Evolutionary conservation across 768 basidiomycete genomes (phyloP).

Genomic region (Cyclocybe cylindracea): DNA sequence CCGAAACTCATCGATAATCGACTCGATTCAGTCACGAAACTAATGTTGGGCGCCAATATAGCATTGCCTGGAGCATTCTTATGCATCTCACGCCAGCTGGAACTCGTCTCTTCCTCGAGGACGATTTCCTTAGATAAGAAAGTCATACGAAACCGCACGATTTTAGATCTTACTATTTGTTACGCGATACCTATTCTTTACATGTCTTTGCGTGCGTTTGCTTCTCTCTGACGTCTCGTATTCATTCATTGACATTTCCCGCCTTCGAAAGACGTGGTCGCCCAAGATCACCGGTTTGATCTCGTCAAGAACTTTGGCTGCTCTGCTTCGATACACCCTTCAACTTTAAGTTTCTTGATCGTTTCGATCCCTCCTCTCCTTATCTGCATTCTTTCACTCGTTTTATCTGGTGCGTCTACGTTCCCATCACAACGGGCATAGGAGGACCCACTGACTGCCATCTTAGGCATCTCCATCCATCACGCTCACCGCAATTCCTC

Average conservation of each 20-base stretch:
- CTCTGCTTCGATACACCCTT: conserved; percentile 44
- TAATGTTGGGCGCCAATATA: conserved; percentile 50
- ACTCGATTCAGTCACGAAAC: conserved; percentile 48
- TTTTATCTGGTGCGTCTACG: conserved; percentile 39
- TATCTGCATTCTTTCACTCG: conserved; percentile 39
- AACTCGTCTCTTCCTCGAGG: conserved; percentile 50
- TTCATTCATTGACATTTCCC: background rate
- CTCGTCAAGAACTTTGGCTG: conserved; percentile 62
- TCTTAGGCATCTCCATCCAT: conserved; percentile 34
- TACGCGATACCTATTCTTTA: conserved; percentile 56
- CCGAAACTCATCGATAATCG: background rate
- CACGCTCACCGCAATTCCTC: conserved; percentile 26
- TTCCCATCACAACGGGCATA: background rate
- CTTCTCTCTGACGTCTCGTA: background rate
- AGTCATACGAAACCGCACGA: conserved; percentile 38
- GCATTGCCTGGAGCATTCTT: conserved; percentile 63
- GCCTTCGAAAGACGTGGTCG: conserved; percentile 45
- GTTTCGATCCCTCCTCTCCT: conserved; percentile 49
- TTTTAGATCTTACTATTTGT: conserved; percentile 51
- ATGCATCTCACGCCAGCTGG: conserved; percentile 56
- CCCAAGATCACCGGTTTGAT: conserved; percentile 65
- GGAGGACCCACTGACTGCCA: background rate
- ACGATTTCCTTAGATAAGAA: conserved; percentile 30
- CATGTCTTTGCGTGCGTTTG: conserved; percentile 57
- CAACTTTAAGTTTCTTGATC: conserved; percentile 39